Conservation (phyloP, 805 yeast species). For the Nakazawaea sp. region DNA sequence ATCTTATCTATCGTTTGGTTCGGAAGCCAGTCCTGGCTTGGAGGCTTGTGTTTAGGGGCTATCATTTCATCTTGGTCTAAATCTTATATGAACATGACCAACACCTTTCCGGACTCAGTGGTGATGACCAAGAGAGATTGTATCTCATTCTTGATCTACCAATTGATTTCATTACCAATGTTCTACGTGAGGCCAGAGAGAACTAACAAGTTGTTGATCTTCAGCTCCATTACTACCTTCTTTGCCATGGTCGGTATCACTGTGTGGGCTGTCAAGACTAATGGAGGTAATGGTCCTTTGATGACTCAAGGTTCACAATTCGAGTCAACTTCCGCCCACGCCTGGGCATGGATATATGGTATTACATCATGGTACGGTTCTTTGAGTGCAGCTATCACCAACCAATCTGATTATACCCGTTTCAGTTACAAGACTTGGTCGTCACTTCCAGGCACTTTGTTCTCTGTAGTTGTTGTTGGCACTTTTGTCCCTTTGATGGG, state of each 20-base stretch:
- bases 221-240: constrained; percentile 20
- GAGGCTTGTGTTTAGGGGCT: constrained; percentile 34
- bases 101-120: constrained; percentile 30
- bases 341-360: constrained; percentile 37
- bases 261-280: constrained; percentile 20
- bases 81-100: constrained; percentile 28
- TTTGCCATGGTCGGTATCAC: constrained; percentile 27
- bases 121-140: constrained; percentile 34
- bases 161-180: constrained; percentile 32
- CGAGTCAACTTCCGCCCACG: constrained; percentile 13
- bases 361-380: constrained; percentile 32
- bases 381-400: constrained; percentile 31
- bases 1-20: constrained; percentile 40
- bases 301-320: constrained; percentile 19
- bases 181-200: constrained; percentile 37
- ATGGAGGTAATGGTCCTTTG: constrained; percentile 27
- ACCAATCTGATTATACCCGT: constrained; percentile 29
- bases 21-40: constrained; percentile 38
- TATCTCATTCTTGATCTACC: constrained; percentile 37
- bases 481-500: constrained; percentile 40
- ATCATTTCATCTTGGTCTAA: constrained; percentile 32
- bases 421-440: constrained; percentile 22
- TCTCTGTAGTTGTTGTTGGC: constrained; percentile 30
- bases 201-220: constrained; percentile 13
- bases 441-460: constrained; percentile 16